A percentile compares a stretch with the other conserved stretches of the same genome.
These are phyloP conservation scores for Lepidium sativum DNA, from an alignment of 345 rosid genomes.

Conservation along the genomic window DNA sequence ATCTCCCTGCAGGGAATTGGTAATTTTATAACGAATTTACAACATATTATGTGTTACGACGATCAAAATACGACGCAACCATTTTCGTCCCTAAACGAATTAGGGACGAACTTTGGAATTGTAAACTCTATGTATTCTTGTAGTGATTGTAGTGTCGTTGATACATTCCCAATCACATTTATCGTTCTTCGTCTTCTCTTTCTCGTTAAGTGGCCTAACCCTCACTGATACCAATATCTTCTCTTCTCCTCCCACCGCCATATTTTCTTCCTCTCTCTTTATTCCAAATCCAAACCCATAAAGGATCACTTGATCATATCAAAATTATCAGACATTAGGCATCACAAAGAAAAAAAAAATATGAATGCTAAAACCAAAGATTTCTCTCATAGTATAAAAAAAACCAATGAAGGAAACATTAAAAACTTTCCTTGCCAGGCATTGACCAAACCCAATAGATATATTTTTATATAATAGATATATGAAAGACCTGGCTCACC, in stretches of 20 bases:
- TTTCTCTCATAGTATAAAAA: neutral
- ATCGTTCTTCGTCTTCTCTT: slow-evolving; percentile 40
- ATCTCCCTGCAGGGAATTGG: too few species aligned
- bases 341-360: neutral
- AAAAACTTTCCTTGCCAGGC: neutral
- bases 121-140: too few species aligned
- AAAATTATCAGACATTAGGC: neutral
- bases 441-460: slow-evolving; percentile 15
- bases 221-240: slow-evolving; percentile 56
- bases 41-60: too few species aligned
- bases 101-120: too few species aligned
- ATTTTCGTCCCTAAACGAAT: too few species aligned
- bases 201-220: slow-evolving; percentile 57
- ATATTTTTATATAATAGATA: neutral
- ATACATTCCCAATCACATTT: slow-evolving; percentile 72
- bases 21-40: too few species aligned
- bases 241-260: slow-evolving; percentile 32
- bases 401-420: neutral
- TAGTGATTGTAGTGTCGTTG: slow-evolving; percentile 43
- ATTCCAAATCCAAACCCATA: neutral
- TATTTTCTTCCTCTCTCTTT: neutral
- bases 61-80: too few species aligned
- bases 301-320: neutral
- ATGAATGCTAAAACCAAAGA: neutral
- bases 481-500: slow-evolving; percentile 1